A percentile compares a stretch with the other conserved stretches of the same genome.
phyloP scores from a whole-genome alignment of 2,329 filamentous ascomycete species.

The Verticillium albo-atrum region DNA sequence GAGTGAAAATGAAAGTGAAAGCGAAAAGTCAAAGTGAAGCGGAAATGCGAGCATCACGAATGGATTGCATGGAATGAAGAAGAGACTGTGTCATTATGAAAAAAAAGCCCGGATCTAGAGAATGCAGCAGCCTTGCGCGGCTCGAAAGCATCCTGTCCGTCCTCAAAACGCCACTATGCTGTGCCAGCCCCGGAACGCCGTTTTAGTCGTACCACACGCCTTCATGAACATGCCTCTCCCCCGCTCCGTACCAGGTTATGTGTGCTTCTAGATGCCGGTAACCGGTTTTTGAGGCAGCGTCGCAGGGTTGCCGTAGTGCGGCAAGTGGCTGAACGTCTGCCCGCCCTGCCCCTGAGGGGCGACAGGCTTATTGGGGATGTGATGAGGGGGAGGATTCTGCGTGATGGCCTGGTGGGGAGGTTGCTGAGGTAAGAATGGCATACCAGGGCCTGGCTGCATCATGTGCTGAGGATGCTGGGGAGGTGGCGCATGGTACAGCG shows the following conservation, averaged over 20 bases:
- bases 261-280: slow-evolving; percentile 34
- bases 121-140: slow-evolving; percentile 10
- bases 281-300: slow-evolving; percentile 56
- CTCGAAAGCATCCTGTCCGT: slow-evolving; percentile 10
- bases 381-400: slow-evolving; percentile 35
- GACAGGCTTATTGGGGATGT: slow-evolving; percentile 42
- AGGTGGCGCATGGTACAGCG: slow-evolving; percentile 41
- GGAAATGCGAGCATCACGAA: too few relatives aligned
- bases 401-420: slow-evolving; percentile 13
- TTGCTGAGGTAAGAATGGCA: slow-evolving; percentile 29
- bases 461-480: slow-evolving; percentile 29
- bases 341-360: slow-evolving; percentile 34
- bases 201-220: not conserved
- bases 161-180: slow-evolving; percentile 8
- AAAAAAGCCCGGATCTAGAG: not conserved
- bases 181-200: not conserved
- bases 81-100: not conserved
- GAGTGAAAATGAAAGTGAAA: too few relatives aligned
- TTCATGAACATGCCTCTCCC: not conserved
- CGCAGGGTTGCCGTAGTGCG: slow-evolving; percentile 55
- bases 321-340: slow-evolving; percentile 48
- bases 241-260: not conserved
- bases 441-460: slow-evolving; percentile 20
- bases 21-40: not conserved
- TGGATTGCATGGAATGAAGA: not conserved